Percentiles rank a stretch among this genome's conserved stretches.
phyloP scores from a whole-genome alignment of 225 moss, liverwort and hornwort genomes.

The Marchantia polymorpha region DNA sequence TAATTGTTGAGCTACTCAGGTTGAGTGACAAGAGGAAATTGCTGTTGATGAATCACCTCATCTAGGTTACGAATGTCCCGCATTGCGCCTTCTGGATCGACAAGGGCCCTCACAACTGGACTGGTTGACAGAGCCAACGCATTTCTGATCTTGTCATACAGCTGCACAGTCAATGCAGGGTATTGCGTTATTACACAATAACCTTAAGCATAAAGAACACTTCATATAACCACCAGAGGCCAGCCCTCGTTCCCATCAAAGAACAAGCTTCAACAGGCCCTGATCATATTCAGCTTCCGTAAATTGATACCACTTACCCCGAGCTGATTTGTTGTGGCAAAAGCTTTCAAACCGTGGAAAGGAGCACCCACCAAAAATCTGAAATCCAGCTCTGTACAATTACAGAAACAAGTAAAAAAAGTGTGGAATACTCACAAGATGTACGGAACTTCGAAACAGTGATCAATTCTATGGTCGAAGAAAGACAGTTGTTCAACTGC shows the following conservation, averaged over 20 bases:
- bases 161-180: slow-evolving; percentile 37
- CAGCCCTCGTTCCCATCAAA: too few species aligned
- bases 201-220: too few species aligned
- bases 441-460: too few species aligned
- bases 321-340: slow-evolving; percentile 89
- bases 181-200: not conserved
- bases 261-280: too few species aligned
- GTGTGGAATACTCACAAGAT: not conserved
- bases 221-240: too few species aligned
- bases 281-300: too few species aligned
- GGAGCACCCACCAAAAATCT: slow-evolving; percentile 85
- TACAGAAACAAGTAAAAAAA: not conserved
- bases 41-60: slow-evolving; percentile 39
- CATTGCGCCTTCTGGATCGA: slow-evolving; percentile 95
- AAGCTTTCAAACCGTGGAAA: slow-evolving; percentile 93
- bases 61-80: slow-evolving; percentile 73
- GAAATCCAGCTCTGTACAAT: slow-evolving; percentile 74
- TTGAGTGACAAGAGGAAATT: not conserved
- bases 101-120: slow-evolving; percentile 82
- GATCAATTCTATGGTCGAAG: too few species aligned
- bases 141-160: slow-evolving; percentile 75
- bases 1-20: not conserved
- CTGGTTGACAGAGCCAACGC: slow-evolving; percentile 78
- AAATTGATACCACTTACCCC: slow-evolving; percentile 45
- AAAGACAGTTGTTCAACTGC: not conserved